Percentiles rank a stretch among this genome's conserved stretches.
phyloP scores from a whole-genome alignment of 306 rosid genomes.

The Cucumis hystrix region DNA sequence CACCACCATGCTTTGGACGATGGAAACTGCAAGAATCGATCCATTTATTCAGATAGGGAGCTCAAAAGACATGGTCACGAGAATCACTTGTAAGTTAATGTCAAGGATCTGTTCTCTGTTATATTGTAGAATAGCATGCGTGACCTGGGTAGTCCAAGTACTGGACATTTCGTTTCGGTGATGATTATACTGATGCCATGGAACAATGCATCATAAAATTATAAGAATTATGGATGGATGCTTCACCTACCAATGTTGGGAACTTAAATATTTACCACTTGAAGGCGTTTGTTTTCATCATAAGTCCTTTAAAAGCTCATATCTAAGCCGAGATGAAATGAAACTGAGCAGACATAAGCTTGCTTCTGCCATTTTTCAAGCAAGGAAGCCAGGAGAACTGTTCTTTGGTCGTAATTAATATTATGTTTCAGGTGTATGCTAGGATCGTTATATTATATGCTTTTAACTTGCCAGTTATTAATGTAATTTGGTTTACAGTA shows the following conservation, averaged over 20 bases:
- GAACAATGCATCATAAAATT: not conserved
- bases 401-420: not conserved
- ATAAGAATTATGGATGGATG: not conserved
- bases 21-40: slow-evolving; percentile 34
- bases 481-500: not conserved
- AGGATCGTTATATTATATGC: not conserved
- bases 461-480: not conserved
- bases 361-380: slow-evolving; percentile 5
- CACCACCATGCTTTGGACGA: slow-evolving; percentile 34
- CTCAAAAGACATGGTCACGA: slow-evolving; percentile 53
- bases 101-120: not conserved
- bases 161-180: not conserved
- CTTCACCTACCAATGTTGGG: not conserved
- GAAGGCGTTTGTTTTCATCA: not conserved
- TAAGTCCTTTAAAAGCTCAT: not conserved
- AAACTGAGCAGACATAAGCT: not conserved
- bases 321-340: not conserved
- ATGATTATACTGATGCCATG: not conserved
- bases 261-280: not conserved
- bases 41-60: slow-evolving; percentile 52
- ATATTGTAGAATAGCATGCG: not conserved
- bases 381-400: not conserved
- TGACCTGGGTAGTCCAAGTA: not conserved
- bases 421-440: not conserved
- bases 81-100: slow-evolving; percentile 15